Evolutionary conservation across 805 yeast genomes (phyloP), one percentile per base, ranked within the genome.

Genomic region (Saccharomycopsis sp.): DNA sequence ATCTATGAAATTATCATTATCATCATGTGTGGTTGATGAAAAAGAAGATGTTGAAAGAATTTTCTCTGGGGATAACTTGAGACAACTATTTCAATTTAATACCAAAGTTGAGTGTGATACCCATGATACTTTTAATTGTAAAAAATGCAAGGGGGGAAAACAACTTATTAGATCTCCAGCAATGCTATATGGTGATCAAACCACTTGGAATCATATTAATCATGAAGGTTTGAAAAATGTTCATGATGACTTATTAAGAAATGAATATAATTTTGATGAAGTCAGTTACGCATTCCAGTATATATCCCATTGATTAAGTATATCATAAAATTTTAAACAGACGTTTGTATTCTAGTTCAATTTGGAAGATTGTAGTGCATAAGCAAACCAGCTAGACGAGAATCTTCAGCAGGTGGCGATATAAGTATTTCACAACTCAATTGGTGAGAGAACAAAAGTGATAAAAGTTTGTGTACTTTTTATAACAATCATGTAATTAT

Each of bases 21-120:
- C 95, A 14, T 85, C 96, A 1, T 87, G 96, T 62, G 98, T 92
- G 23, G 98, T 92, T 33, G 98, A 92, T 61, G 95, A 89, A 41
- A 86, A 84, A 45, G 94, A 85, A 48, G 96, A 88, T 50, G 97
- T 89, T 21, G 98, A 92, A 54, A 65, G 98, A 45, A 67, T 86
- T 37, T 92, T 88, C 56, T 81, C 94, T 35, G 74, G 88, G 14
- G 96, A 86, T 50, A 76, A 74, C 56, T 65, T 92, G 49, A 72
- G 74, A 45, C 79, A 79, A 52, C 66, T 92, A 50, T 92, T 92
- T 54, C 70, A 75, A 50, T 84, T 71, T 52, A 72, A 80, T 46
- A 69, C 69, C 6, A 61, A 73, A 5, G 82, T 95, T 0, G 56
- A 65, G 2, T 87, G 94, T 54, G 95, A 89, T 49, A 92, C 98